Evolutionary conservation across 2,329 filamentous ascomycete species (phyloP), one percentile per base, ranked within the genome.

Genomic region (Helicocarpus griseus): DNA sequence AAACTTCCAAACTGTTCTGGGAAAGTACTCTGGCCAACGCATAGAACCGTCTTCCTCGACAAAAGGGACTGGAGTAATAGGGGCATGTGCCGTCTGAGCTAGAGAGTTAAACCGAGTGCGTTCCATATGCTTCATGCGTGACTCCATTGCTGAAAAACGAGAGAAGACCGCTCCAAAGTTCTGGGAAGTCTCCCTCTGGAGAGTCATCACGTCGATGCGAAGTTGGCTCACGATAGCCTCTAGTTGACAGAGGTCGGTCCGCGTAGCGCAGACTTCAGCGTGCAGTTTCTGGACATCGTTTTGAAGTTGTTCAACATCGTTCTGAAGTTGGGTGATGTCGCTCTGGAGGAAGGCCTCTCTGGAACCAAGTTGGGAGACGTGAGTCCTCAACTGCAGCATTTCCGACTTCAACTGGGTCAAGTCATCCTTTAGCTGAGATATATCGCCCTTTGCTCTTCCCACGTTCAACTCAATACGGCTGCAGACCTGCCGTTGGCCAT

Each of bases 81-180:
- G 66, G 19, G 68, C 68, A 39, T 68, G 61, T 2, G 63, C 57
- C 2, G 66, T 69, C 36, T 66, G 63, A 8, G 68, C 66, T 19
- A 71, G 56, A 1, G 68, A 69, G 58, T 71, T 71, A 58, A 69
- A 71, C 3, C 68, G 64, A 7, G 69, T 61, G 4, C 66, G 60
- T 49, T 69, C 66, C 14, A 61, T 64, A 43, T 68, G 62, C 49
- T 60, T 65, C 64, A 68, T 65, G 0, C 61, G 60, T 1, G 65
- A 59, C 45, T 68, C 63, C 26, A 69, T 63, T 7, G 60, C 31
- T 5, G 60, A 58, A 49, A 66, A 62, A 45, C 64, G 61, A 51
- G 62, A 57, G 36, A 61, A 58, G 2, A 65, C 57, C 4, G 56
- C 54, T 33, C 56, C 61, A 35, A 65, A 54, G 47, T 67, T 64